Evolutionary conservation across 1,139 yeast species (phyloP).

Genomic region (Debaryomyces sp.): DNA sequence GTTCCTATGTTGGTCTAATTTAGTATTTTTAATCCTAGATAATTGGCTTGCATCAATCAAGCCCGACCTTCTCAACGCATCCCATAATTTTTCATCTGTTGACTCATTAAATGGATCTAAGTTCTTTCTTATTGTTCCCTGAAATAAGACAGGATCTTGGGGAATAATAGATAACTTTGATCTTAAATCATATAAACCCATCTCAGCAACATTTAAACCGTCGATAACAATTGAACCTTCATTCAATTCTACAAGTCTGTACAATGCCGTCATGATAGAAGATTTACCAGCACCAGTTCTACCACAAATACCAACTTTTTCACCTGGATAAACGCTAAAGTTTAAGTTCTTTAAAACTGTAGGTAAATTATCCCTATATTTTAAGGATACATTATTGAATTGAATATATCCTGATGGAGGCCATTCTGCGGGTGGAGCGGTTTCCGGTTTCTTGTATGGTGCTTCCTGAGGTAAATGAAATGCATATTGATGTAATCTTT

Average conservation of each 20-base stretch:
- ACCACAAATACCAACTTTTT: slow-evolving; percentile 93
- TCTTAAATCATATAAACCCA: slow-evolving; percentile 37
- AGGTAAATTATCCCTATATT: slow-evolving; percentile 89
- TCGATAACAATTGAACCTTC: slow-evolving; percentile 79
- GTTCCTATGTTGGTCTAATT: slow-evolving; percentile 15
- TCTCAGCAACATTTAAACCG: slow-evolving; percentile 71
- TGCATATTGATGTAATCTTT: slow-evolving; percentile 47
- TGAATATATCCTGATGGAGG: slow-evolving; percentile 81
- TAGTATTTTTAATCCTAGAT: slow-evolving; percentile 21
- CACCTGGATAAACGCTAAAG: slow-evolving; percentile 73
- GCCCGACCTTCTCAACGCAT: slow-evolving; percentile 48
- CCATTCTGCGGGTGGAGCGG: slow-evolving; percentile 77
- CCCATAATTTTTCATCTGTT: slow-evolving; percentile 45
- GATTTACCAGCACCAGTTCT: slow-evolving; percentile 99
- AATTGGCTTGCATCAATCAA: slow-evolving; percentile 34
- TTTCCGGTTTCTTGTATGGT: slow-evolving; percentile 59
- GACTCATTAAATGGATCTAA: slow-evolving; percentile 44
- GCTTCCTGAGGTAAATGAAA: slow-evolving; percentile 73
- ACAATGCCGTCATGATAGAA: slow-evolving; percentile 89
- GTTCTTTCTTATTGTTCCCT: slow-evolving; percentile 42
- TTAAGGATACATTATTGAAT: slow-evolving; percentile 70
- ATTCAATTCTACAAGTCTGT: slow-evolving; percentile 87
- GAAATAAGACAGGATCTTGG: slow-evolving; percentile 48
- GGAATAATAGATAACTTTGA: slow-evolving; percentile 45
- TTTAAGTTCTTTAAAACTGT: slow-evolving; percentile 82